Evolutionary conservation across 148 eudicot species (phyloP).

Genomic region (Suaeda aralocaspica): DNA sequence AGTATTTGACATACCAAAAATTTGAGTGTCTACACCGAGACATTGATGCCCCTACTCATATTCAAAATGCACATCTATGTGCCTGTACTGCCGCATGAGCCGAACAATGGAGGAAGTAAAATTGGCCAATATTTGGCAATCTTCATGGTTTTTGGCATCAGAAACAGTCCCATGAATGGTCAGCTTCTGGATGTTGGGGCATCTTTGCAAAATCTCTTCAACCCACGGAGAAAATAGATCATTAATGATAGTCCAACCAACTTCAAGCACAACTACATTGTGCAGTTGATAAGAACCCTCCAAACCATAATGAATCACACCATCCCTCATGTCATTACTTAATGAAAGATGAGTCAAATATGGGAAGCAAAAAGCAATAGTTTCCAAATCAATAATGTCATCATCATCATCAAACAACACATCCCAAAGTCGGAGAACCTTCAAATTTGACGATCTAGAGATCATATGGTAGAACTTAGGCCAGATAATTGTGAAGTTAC

Average conservation of each 20-base stretch:
- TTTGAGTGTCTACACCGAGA: constrained; percentile 7
- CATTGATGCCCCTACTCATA: constrained; percentile 31
- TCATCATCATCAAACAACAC: constrained; percentile 83
- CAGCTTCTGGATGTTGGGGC: constrained; percentile 73
- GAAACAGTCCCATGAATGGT: constrained; percentile 74
- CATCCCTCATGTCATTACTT: constrained; percentile 66
- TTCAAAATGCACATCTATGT: constrained; percentile 69
- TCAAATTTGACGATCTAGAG: constrained; percentile 65
- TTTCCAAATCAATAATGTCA: constrained; percentile 79
- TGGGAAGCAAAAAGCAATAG: constrained; percentile 69
- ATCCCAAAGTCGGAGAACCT: constrained; percentile 72
- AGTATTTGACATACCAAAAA: constrained; percentile 20
- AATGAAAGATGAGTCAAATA: constrained; percentile 49
- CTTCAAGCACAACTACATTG: constrained; percentile 62
- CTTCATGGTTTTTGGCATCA: constrained; percentile 71
- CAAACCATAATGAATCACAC: constrained; percentile 54
- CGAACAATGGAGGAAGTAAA: constrained; percentile 68
- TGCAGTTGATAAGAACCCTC: constrained; percentile 52
- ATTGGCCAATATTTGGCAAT: constrained; percentile 61
- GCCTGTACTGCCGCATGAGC: constrained; percentile 67
- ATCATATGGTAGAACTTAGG: constrained; percentile 76
- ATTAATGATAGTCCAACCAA: constrained; percentile 72
- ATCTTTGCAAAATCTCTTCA: constrained; percentile 56
- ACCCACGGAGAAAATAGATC: constrained; percentile 68
- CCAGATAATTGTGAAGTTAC: constrained; percentile 90